Base-by-base conservation (phyloP, 441 rosid species). In the Populus trichocarpa region DNA sequence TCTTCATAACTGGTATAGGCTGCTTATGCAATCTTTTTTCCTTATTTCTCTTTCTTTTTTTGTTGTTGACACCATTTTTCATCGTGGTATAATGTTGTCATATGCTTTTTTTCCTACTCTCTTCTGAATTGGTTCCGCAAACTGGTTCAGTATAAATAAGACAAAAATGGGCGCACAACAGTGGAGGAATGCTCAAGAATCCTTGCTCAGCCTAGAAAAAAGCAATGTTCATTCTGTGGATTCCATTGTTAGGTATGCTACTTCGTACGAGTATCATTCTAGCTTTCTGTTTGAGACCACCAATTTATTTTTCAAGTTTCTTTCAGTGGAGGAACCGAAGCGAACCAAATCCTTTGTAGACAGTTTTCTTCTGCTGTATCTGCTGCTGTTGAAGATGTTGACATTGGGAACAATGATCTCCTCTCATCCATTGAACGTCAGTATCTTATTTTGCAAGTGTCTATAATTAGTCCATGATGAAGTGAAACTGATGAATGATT, bases 121-220 rank as follows among this genome's bases (percentile, higher is more conserved):
- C 28, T 64, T 38, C 75, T 81, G 77, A 83, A 59, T 70, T 78
- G 76, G 35, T 63, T 77, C 22, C 69, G 12, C 38, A 78, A 73
- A 30, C 63, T 30, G 42, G 3, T 84, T 67, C 93, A 96, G 99
- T 80, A 80, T 91, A 90, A 85, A 83, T 79, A 93, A 91, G 88
- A 88, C 94, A 36, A 85, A 87, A 83, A 85, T 88, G 90, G 95
- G 97, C 57, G 88, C 90, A 67, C 87, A 89, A 61, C 98, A 94
- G 69, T 96, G 99, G 99, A 88, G 80, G 79, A 86, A 89, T 77
- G 98, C 98, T 75, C 95, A 91, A 85, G 96, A 91, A 80, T 94
- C 98, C 81, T 84, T 96, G 86, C 88, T 93, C 76, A 78, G 86
- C 78, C 85, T 93, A 73, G 98, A 96, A 80, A 87, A 87, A 81